These are phyloP conservation scores for Apostasia shenzhenica DNA, from an alignment of 106 monocot species.

Conservation along the genomic window DNA sequence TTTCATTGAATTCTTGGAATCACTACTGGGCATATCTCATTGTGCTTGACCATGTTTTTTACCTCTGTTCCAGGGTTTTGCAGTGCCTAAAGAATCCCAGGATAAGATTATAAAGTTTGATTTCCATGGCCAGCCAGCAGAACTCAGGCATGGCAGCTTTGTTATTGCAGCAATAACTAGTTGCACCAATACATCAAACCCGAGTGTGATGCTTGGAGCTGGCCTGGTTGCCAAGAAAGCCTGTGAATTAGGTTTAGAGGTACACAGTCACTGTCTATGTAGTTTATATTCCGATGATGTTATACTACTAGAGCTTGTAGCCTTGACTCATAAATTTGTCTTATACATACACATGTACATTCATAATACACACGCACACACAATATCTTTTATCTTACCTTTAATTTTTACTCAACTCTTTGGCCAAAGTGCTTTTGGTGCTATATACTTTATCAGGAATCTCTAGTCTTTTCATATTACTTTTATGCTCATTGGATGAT, in stretches of 20 bases:
- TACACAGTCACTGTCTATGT: constrained; percentile 5
- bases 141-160: constrained; percentile 61
- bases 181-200: constrained; percentile 80
- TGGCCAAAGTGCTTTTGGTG: not conserved
- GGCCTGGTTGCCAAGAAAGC: constrained; percentile 74
- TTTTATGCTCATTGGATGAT: not conserved
- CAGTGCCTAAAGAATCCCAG: constrained; percentile 58
- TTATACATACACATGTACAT: not conserved
- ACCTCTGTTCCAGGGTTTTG: constrained; percentile 48
- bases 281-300: not conserved
- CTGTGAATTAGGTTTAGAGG: constrained; percentile 74
- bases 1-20: not conserved
- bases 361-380: not conserved
- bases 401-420: not conserved
- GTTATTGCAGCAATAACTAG: constrained; percentile 80
- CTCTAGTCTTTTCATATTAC: not conserved
- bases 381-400: not conserved
- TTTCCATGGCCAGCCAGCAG: constrained; percentile 45
- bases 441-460: not conserved
- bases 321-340: not conserved
- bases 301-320: not conserved
- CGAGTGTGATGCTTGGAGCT: constrained; percentile 73
- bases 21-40: not conserved
- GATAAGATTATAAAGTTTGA: constrained; percentile 47
- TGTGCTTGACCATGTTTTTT: not conserved